Evolutionary conservation across 306 rosid species (phyloP), one percentile per base, ranked within the genome.

Genomic region (Ormosia semicastrata): DNA sequence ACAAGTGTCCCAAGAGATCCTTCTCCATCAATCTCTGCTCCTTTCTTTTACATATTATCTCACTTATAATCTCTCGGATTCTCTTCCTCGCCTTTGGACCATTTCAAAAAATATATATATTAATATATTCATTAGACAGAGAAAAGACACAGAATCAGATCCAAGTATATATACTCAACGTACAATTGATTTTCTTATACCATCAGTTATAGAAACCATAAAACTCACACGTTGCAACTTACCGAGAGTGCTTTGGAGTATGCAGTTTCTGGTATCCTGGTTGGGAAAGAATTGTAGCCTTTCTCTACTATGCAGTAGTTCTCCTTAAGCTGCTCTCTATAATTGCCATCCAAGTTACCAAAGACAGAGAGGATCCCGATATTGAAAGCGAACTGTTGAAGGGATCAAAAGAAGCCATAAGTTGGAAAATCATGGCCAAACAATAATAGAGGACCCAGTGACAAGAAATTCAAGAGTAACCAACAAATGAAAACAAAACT

Each of bases 221-320:
- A 33, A 44, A 13, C 49, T 41, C 6, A 52, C 40, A 17, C 50
- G 43, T 7, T 58, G 14, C 0, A 76, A 0, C 88, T 88, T 88
- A 95, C 98, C 90, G 75, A 50, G 85, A 93, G 83, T 68, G 98
- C 97, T 85, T 91, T 93, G 72, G 94, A 85, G 85, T 91, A 93
- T 64, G 93, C 72, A 43, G 97, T 93, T 66, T 94, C 96, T 0
- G 95, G 98, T 2, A 95, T 59, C 3, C 32, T 87, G 14, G 83
- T 90, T 9, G 92, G 98, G 65, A 95, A 93, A 75, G 93, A 95
- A 70, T 95, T 95, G 89, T 95, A 95, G 13, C 98, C 98, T 85
- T 89, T 91, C 41, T 95, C 91, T 0, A 95, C 87, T 62, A 87
- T 91, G 89, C 84, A 24, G 72, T 94, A 94, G 37, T 91, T 92